Evolutionary conservation across 768 basidiomycete species (phyloP), one percentile per base, ranked within the genome.

Genomic region (Floccularia luteovirens): DNA sequence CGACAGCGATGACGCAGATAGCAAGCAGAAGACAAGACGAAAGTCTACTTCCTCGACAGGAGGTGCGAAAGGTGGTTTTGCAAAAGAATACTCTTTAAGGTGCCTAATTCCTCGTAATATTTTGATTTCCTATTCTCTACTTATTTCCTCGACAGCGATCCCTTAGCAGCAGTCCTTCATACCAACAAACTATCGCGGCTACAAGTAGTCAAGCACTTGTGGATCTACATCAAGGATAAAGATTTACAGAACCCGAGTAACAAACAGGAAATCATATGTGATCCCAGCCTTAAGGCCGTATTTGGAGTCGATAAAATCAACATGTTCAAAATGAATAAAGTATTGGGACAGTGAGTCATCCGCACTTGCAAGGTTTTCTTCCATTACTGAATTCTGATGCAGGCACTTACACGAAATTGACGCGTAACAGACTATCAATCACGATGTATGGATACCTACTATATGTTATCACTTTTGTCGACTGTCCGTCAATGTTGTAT

Each of bases 311-410:
- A 90, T 47, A 85, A 79, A 57, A 77, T 96, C 42, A 79, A 89
- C 61, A 93, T 93, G 90, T 93, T 94, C 65, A 79, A 70, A 48
- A 94, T 94, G 91, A 94, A 93, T 71, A 90, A 93, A 61, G 72
- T 83, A 20, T 64, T 94, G 42, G 84, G 85, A 55, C 68, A 81
- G 84, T 90, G 50, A 57, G 74, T 63, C 5, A 25, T 27, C 27
- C 27, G 31, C 13, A 24, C 21, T 41, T 22, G 39, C 27, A 33
- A 17, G 21, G 25, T 36, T 21, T 31, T 31, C 24, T 31, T 11
- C 11, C 12, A n/a, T 41, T 22, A 33, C 7, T 25, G 21, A 14
- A 34, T 13, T 35, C 27, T n/a, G n/a, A n/a, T 42, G n/a, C 38
- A 65, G 64, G 44, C 63, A 67, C 47, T 54, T 66, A 31, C 63